Evolutionary conservation across 352 stramenopile species (phyloP).

Genomic region (Elongisporangium senticosum): DNA sequence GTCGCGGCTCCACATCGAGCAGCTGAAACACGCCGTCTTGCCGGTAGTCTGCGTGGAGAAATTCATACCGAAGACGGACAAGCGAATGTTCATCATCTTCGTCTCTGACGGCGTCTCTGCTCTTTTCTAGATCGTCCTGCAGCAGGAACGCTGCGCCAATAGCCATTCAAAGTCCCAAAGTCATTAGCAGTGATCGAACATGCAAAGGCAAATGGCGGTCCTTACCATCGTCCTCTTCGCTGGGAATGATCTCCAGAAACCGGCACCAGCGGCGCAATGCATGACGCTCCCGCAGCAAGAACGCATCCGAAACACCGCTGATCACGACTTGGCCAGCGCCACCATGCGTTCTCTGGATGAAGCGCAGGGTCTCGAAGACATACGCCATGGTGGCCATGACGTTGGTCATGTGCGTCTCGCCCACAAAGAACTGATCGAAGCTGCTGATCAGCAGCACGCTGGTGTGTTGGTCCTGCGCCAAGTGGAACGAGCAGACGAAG

Average conservation of each 20-base stretch:
- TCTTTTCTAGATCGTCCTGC: not conserved
- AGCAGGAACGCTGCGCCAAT: not conserved
- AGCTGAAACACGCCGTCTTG: slow-evolving; percentile 27
- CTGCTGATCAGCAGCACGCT: slow-evolving; percentile 52
- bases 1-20: slow-evolving; percentile 14
- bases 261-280: slow-evolving; percentile 46
- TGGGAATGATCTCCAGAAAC: slow-evolving; percentile 32
- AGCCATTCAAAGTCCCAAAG: slow-evolving; percentile 1
- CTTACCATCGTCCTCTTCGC: slow-evolving; percentile 8
- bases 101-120: too few species aligned
- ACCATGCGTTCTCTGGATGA: slow-evolving; percentile 31
- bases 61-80: slow-evolving; percentile 28
- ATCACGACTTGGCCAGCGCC: slow-evolving; percentile 32
- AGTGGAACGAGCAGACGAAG: slow-evolving; percentile 53
- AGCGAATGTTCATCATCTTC: slow-evolving; percentile 1
- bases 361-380: slow-evolving; percentile 40
- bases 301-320: slow-evolving; percentile 22
- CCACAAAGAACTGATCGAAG: slow-evolving; percentile 53
- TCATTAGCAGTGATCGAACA: slow-evolving; percentile 17
- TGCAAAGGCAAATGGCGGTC: slow-evolving; percentile 19
- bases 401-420: slow-evolving; percentile 28
- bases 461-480: slow-evolving; percentile 26
- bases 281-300: slow-evolving; percentile 28
- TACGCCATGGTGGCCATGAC: slow-evolving; percentile 63
- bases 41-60: slow-evolving; percentile 12